These are phyloP conservation scores for Phoma sp. DNA, from an alignment of 2,329 filamentous ascomycete genomes.

Conservation along the genomic window DNA sequence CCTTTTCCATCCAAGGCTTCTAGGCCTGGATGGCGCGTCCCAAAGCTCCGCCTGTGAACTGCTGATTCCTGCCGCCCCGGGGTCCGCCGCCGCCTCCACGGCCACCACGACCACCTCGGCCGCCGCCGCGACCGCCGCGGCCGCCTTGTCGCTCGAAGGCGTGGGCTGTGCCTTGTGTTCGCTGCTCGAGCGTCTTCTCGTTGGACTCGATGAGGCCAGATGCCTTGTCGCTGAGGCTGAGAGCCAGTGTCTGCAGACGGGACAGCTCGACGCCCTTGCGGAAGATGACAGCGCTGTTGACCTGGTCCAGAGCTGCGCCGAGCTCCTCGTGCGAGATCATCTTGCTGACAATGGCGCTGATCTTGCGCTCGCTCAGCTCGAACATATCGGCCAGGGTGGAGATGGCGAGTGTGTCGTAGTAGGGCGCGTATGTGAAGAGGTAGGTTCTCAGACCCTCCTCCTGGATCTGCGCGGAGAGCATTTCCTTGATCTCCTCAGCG, in stretches of 20 bases:
- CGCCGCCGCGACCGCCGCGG: conserved; percentile 71
- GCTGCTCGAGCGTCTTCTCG: conserved; percentile 94
- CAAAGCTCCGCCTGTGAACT: conserved; percentile 82
- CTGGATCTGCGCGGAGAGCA: conserved; percentile 98
- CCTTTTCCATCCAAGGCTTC: background rate
- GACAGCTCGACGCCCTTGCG: conserved; percentile 98
- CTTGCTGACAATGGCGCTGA: conserved; percentile 93
- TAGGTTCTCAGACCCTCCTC: conserved; percentile 98
- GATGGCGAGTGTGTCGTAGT: conserved; percentile 95
- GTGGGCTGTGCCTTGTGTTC: conserved; percentile 93
- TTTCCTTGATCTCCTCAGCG: conserved; percentile 89
- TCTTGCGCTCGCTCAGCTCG: conserved; percentile 88
- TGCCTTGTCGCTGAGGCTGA: conserved; percentile 95
- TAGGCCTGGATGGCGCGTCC: conserved; percentile 63
- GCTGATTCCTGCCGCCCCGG: conserved; percentile 68
- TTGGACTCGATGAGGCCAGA: conserved; percentile 95
- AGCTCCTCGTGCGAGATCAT: conserved; percentile 99
- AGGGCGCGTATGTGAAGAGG: conserved; percentile 98
- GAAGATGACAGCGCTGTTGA: conserved; percentile 97
- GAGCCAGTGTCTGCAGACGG: conserved; percentile 90
- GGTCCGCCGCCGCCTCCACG: conserved; percentile 68
- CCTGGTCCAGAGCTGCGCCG: conserved; percentile 93
- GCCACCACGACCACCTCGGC: conserved; percentile 64
- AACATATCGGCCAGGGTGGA: conserved; percentile 91
- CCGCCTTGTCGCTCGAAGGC: conserved; percentile 94